Base-by-base conservation (phyloP, 2,329 filamentous ascomycete genomes). In the Alternaria angustiovoidea region DNA sequence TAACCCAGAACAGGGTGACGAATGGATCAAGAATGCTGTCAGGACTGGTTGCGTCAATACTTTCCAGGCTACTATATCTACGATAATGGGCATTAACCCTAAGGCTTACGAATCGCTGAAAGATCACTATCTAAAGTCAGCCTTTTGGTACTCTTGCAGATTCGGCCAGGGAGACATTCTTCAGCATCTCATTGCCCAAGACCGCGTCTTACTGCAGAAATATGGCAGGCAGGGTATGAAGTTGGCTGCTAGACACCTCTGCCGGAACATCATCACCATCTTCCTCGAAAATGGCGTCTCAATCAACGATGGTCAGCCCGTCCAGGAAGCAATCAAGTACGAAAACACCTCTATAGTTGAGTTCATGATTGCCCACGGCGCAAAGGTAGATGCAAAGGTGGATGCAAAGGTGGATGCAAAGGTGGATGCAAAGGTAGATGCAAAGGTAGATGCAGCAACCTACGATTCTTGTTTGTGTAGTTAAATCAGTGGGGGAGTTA, bases 21-120 rank as follows among this genome's bases (percentile, higher is more conserved):
- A 14, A 16, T 36, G 32, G 32, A 14, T 36, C 32, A 36, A 36
- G 32, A 0, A 14, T 14, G 32, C 14, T 14, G 32, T 36, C 32
- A 36, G 6, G 5, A 36, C 32, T 36, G 32, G 32, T 36, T 36
- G 14, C 14, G 14, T 36, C 11, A 36, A 36, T 2, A 36, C 32
- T 2, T 12, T 36, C 5, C 32, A 36, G 32, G 1, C 32, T 7
- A 36, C 32, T 3, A 2, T 36, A 1, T 36, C 32, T 7, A 4
- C 14, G 14, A 36, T 36, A 4, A 36, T 3, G 14, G 3, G 1
- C 14, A 16, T 36, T 0, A 36, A 36, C 2, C 32, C 32, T 5
- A 5, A 12, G 5, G 12, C 14, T 14, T 36, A 3, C 14, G 0
- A 14, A 0, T 0, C 4, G 2, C 32, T 36, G 0, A 16, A 36